Percentiles rank a stretch among this genome's conserved stretches.
Evolutionary conservation across 2,329 filamentous ascomycete species (phyloP).

Genomic region (Colletotrichum lentis): DNA sequence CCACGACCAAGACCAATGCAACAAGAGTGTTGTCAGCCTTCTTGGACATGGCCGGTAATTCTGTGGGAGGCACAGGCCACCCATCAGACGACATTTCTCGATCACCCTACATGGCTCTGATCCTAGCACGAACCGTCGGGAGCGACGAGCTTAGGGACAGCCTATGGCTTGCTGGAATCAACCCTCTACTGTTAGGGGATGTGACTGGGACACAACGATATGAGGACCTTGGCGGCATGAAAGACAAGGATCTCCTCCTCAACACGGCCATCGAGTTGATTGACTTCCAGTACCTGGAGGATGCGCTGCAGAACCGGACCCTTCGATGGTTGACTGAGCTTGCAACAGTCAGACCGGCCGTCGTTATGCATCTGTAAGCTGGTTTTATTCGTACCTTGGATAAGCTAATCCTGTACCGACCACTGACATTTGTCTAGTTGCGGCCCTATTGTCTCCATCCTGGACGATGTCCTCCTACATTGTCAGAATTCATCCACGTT

Average conservation of each 20-base stretch:
- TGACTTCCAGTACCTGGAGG: slow-evolving; percentile 72
- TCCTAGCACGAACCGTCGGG: slow-evolving; percentile 64
- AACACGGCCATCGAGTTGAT: slow-evolving; percentile 71
- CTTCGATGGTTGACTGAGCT: slow-evolving; percentile 68
- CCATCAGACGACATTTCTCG: slow-evolving; percentile 40
- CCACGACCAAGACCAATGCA: slow-evolving; percentile 65
- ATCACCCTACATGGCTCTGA: slow-evolving; percentile 68
- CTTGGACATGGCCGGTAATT: slow-evolving; percentile 60
- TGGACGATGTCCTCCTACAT: slow-evolving; percentile 69
- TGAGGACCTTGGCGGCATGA: slow-evolving; percentile 57
- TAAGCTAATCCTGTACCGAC: slow-evolving; percentile 12
- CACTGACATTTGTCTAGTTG: slow-evolving; percentile 52
- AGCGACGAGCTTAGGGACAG: slow-evolving; percentile 69
- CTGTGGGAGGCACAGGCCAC: slow-evolving; percentile 34
- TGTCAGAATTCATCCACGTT: slow-evolving; percentile 69
- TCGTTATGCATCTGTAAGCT: slow-evolving; percentile 67
- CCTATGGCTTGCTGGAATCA: slow-evolving; percentile 67
- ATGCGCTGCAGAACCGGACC: slow-evolving; percentile 66
- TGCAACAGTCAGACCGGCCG: slow-evolving; percentile 61
- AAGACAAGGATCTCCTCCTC: slow-evolving; percentile 69
- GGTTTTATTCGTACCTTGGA: not conserved
- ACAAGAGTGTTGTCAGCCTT: slow-evolving; percentile 70
- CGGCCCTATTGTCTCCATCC: slow-evolving; percentile 63
- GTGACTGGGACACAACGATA: slow-evolving; percentile 52
- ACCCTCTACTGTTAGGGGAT: slow-evolving; percentile 53